Evolutionary conservation across 805 yeast species (phyloP).

Genomic region (Wickerhamomyces chaumierensis): DNA sequence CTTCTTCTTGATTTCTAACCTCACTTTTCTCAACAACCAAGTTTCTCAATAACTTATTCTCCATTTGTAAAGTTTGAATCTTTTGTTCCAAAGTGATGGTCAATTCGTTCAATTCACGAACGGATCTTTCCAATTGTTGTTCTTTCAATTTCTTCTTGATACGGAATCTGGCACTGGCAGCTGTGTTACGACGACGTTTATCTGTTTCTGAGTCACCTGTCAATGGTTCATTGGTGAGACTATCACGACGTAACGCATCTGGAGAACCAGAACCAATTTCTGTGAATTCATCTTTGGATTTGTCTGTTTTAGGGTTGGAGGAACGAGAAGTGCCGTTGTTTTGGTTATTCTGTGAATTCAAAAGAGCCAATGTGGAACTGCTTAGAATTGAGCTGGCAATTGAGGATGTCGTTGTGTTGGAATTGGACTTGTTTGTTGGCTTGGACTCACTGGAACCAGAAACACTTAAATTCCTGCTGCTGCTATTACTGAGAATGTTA

Average conservation of each 20-base stretch:
- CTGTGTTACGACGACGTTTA: conserved; percentile 81
- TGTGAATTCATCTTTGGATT: neutral
- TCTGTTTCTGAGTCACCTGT: conserved; percentile 38
- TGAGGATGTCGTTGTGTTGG: neutral
- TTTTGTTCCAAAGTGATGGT: conserved; percentile 58
- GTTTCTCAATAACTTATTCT: conserved; percentile 73
- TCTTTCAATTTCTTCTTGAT: conserved; percentile 86
- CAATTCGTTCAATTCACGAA: conserved; percentile 61
- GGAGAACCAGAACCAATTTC: too few relatives aligned
- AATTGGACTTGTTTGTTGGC: too few relatives aligned
- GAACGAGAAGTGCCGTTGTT: neutral
- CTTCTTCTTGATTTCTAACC: conserved; percentile 36
- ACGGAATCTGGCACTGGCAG: conserved; percentile 90
- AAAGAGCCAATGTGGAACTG: neutral
- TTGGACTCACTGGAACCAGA: too few relatives aligned
- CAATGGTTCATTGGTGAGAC: conserved; percentile 8
- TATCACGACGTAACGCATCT: neutral
- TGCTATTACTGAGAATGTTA: too few relatives aligned
- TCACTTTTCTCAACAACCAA: conserved; percentile 74
- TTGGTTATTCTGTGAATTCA: neutral
- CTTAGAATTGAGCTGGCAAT: neutral
- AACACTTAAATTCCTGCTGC: too few relatives aligned
- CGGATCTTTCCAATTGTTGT: conserved; percentile 75
- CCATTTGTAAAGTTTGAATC: conserved; percentile 84
- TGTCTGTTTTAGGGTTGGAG: neutral